Evolutionary conservation across 2,329 filamentous ascomycete genomes (phyloP), one percentile per base, ranked within the genome.

Genomic region (Colletotrichum zoysiae): DNA sequence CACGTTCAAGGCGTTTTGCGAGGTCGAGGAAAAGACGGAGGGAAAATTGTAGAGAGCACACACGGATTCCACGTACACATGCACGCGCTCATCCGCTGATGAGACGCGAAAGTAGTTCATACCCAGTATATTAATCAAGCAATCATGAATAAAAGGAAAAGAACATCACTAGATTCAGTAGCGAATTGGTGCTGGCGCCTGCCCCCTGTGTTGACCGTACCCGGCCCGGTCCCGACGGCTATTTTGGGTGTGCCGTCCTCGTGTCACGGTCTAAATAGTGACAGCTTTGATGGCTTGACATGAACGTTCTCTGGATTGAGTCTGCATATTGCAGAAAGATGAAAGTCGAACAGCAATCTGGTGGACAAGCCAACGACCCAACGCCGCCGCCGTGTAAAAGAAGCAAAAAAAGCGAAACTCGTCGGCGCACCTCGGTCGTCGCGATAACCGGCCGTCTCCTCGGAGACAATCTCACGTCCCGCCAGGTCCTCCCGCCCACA

Each of bases 1-100:
- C 35, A 95, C 93, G 0, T 99, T 97, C 86, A 96, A 95, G 84
- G 96, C 95, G 0, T 98, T 97, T 80, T 97, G 95, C 78, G 95
- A 98, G 84, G 86, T 97, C 73, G 89, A 90, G 48, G 82, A 86
- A 11, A 80, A 82, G 64, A 72, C 63, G 26, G 78, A 77, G 74
- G 71, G 79, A 66, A 81, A 78, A 77, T 72, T 80, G 65, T 80
- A 33, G 66, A 74, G 5, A 30, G 64, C 16, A 11, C 18, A 9
- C n/a, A 56, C 5, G 40, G 33, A 44, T 44, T 33, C 44, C 30
- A n/a, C 50, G n/a, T 44, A 59, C 38, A 48, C 58, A 38, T 26
- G 42, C 40, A 46, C 35, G 2, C 12, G 18, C 3, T 3, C 35
- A 48, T 9, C 23, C 46, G 7, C 20, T 7, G 8, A 38, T 46